Conservation (phyloP, 2,329 filamentous ascomycete species). For the Teratosphaeria destructans region DNA sequence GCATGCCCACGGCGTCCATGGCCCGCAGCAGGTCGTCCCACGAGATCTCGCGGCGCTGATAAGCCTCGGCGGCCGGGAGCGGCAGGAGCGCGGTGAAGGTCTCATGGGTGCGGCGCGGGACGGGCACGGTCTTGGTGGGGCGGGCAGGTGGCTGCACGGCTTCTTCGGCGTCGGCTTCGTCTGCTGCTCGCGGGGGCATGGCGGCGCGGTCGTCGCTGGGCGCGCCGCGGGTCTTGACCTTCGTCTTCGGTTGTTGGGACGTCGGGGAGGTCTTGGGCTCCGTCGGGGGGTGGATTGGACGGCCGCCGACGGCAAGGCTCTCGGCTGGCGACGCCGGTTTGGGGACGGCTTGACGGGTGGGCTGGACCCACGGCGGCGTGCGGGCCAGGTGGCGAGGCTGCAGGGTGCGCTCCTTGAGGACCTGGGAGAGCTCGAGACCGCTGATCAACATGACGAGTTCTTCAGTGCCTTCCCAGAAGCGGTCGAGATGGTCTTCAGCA, state of each 20-base stretch:
- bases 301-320: background rate
- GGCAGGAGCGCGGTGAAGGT: constrained; percentile 37
- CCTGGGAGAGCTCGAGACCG: background rate
- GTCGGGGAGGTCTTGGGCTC: constrained; percentile 4
- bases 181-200: background rate
- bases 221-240: constrained; percentile 16
- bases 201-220: background rate
- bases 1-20: constrained; percentile 41
- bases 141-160: background rate
- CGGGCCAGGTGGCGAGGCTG: background rate
- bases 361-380: background rate
- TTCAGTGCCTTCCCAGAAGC: constrained; percentile 32
- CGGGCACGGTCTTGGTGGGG: constrained; percentile 6
- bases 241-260: constrained; percentile 8
- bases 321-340: background rate
- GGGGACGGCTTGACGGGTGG: background rate
- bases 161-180: background rate
- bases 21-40: constrained; percentile 47
- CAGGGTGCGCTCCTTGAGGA: background rate
- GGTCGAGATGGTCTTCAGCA: constrained; percentile 41
- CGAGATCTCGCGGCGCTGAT: constrained; percentile 38
- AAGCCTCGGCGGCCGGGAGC: constrained; percentile 17
- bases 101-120: constrained; percentile 19
- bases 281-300: background rate
- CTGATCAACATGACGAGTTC: background rate